Conservation (phyloP, 2,329 filamentous ascomycete genomes). For the Diaporthe velutina region DNA sequence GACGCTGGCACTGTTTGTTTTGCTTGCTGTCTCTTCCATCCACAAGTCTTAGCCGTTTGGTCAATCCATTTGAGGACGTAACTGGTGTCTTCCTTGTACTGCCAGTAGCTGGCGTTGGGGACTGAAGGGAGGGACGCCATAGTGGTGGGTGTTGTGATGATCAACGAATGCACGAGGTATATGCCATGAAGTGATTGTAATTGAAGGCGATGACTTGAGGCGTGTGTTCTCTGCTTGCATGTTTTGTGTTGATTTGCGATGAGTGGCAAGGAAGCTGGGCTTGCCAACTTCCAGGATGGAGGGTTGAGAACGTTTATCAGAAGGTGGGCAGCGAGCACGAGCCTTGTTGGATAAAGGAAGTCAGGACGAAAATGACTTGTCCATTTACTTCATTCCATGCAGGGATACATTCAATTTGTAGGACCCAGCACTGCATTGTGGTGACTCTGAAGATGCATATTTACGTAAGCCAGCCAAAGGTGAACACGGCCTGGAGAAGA, state of each 20-base stretch:
- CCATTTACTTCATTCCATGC: neutral
- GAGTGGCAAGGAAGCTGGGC: neutral
- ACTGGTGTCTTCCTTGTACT: conserved; percentile 3
- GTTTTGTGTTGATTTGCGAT: too few relatives aligned
- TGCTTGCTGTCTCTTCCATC: neutral
- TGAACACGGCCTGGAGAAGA: neutral
- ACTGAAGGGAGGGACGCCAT: neutral
- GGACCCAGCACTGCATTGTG: neutral
- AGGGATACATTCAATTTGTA: neutral
- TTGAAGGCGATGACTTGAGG: neutral
- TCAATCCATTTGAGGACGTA: conserved; percentile 21
- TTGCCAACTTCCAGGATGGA: neutral
- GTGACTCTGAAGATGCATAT: neutral
- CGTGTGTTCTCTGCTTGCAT: neutral
- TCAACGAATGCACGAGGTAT: neutral
- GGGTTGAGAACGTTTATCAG: neutral
- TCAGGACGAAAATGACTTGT: neutral
- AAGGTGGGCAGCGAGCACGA: neutral
- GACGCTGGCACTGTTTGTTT: neutral
- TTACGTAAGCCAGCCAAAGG: neutral
- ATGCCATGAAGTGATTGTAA: fast-evolving
- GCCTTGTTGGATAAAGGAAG: neutral
- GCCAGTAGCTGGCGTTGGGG: neutral
- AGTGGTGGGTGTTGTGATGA: neutral
- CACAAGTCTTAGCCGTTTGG: neutral